Conservation (phyloP, 2,329 filamentous ascomycete genomes). For the Colletotrichum eleusines region DNA sequence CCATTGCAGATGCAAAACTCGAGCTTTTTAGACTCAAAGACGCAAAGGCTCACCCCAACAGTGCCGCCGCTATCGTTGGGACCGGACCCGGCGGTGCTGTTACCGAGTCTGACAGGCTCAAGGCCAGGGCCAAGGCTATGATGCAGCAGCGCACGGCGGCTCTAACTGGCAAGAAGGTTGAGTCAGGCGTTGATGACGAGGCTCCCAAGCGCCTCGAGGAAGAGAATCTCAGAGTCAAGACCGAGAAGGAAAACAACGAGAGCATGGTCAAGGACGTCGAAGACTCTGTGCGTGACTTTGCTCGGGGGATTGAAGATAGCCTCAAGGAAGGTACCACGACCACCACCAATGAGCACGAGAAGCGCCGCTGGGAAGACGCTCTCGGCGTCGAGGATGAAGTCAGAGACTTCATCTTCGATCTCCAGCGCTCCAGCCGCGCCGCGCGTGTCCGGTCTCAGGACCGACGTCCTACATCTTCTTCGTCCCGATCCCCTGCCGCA, state of each 20-base stretch:
- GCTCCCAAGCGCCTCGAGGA: constrained; percentile 89
- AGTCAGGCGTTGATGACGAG: constrained; percentile 77
- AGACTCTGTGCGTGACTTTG: constrained; percentile 92
- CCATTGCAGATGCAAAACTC: constrained; percentile 89
- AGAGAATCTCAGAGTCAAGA: constrained; percentile 83
- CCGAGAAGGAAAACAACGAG: constrained; percentile 93
- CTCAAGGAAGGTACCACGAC: constrained; percentile 85
- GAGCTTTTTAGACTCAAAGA: constrained; percentile 95
- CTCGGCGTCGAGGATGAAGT: constrained; percentile 97
- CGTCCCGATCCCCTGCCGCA: constrained; percentile 52
- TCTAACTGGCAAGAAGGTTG: constrained; percentile 84
- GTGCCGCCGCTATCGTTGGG: constrained; percentile 84
- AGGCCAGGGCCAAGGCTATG: constrained; percentile 95
- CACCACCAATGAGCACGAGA: constrained; percentile 87
- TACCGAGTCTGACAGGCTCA: constrained; percentile 93
- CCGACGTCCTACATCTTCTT: constrained; percentile 58
- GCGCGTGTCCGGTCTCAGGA: constrained; percentile 75
- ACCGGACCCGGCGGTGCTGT: constrained; percentile 91
- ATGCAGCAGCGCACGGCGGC: constrained; percentile 98
- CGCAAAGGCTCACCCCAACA: constrained; percentile 89
- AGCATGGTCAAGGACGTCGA: constrained; percentile 97
- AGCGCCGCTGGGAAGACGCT: constrained; percentile 93
- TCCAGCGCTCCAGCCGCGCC: constrained; percentile 87
- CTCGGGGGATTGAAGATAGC: constrained; percentile 84
- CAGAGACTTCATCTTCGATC: constrained; percentile 96